Conservation (phyloP, 73 alveolate genomes). For the Paramecium bursaria region DNA sequence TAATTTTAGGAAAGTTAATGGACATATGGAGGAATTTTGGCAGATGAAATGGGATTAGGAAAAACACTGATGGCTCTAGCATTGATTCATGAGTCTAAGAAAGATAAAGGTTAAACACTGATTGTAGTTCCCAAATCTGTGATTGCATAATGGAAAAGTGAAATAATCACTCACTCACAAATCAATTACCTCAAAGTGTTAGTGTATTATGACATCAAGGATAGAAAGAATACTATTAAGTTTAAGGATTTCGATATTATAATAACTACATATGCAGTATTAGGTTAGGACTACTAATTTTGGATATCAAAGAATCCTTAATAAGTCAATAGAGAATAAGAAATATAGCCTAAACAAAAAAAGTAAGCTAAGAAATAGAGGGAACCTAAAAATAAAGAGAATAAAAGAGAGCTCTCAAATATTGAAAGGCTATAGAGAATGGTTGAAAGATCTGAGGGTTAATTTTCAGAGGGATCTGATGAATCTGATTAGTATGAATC, state of each 20-base stretch:
- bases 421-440: too few relatives aligned
- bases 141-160: conserved; percentile 66
- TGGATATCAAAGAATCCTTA: conserved; percentile 27
- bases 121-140: conserved; percentile 71
- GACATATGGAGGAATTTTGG: conserved; percentile 80
- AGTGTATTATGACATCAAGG: conserved; percentile 22
- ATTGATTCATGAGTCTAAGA: conserved; percentile 59
- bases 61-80: conserved; percentile 78
- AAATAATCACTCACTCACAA: conserved; percentile 61
- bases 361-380: too few relatives aligned
- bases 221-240: not conserved
- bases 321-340: too few relatives aligned
- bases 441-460: too few relatives aligned
- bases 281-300: not conserved
- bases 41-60: conserved; percentile 89
- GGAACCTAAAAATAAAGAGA: too few relatives aligned
- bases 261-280: conserved; percentile 36
- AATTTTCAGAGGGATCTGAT: too few relatives aligned
- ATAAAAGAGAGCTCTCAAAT: too few relatives aligned
- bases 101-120: conserved; percentile 70
- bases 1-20: conserved; percentile 33
- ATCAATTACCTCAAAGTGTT: conserved; percentile 17
- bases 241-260: conserved; percentile 18
- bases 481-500: too few relatives aligned
- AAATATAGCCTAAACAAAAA: too few relatives aligned